These are phyloP conservation scores for Tolypocladium inflatum DNA, from an alignment of 2,329 filamentous ascomycete species.

Conservation along the genomic window DNA sequence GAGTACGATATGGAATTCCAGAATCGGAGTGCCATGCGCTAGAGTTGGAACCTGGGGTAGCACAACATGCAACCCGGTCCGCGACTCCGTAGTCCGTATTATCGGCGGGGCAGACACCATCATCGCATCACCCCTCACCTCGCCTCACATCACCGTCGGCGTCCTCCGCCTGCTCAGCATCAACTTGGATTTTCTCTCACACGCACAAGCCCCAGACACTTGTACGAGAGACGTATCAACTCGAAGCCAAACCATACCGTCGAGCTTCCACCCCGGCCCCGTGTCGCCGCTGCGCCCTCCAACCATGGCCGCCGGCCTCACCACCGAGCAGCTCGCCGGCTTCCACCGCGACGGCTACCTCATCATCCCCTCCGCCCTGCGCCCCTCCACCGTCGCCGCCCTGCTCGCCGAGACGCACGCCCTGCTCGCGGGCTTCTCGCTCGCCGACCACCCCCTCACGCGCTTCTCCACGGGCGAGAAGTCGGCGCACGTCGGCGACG, in stretches of 20 bases:
- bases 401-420: constrained; percentile 67
- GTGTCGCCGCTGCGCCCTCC: neutral
- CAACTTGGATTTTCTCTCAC: too few relatives aligned
- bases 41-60: neutral
- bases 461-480: constrained; percentile 79
- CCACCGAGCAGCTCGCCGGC: constrained; percentile 56
- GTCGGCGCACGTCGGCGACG: constrained; percentile 76
- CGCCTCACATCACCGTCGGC: neutral
- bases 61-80: neutral
- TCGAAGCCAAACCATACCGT: neutral
- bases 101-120: neutral
- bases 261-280: neutral
- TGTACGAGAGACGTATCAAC: neutral
- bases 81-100: neutral
- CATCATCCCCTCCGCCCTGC: constrained; percentile 70
- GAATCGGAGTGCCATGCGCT: neutral
- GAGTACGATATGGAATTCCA: too few relatives aligned
- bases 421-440: constrained; percentile 65
- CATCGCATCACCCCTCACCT: neutral
- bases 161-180: neutral
- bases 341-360: constrained; percentile 86
- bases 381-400: constrained; percentile 50
- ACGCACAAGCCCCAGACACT: too few relatives aligned
- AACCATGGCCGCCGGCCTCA: constrained; percentile 44
- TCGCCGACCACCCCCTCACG: constrained; percentile 85